Evolutionary conservation across 1,284 basidiomycete genomes (phyloP).

Genomic region (Tilletia indica): DNA sequence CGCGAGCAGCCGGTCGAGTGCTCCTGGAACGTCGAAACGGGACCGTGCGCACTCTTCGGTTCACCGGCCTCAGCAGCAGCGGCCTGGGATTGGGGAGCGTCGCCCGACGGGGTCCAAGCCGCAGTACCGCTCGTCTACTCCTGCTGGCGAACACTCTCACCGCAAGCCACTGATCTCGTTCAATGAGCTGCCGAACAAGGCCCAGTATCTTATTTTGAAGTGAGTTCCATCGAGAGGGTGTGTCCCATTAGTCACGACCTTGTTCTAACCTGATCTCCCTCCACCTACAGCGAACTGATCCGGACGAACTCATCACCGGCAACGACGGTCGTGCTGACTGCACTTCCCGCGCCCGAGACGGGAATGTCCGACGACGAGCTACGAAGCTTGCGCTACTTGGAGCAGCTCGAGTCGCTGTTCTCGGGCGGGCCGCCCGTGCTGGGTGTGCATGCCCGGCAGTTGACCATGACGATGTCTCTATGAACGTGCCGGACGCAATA

Average conservation of each 20-base stretch:
- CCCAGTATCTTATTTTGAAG: slow-evolving; percentile 54
- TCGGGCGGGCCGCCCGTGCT: slow-evolving; percentile 50
- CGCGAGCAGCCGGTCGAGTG: background rate
- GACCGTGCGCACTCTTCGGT: background rate
- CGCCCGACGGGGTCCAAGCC: background rate
- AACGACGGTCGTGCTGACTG: slow-evolving; percentile 52
- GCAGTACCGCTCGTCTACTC: slow-evolving; percentile 5
- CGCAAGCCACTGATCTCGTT: slow-evolving; percentile 40
- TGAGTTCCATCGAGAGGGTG: slow-evolving; percentile 11
- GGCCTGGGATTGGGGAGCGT: background rate
- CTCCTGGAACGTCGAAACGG: background rate
- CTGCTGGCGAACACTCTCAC: slow-evolving; percentile 15
- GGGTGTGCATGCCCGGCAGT: slow-evolving; percentile 51
- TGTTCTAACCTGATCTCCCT: background rate
- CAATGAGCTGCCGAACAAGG: slow-evolving; percentile 53
- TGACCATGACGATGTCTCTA: slow-evolving; percentile 31
- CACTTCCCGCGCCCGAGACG: slow-evolving; percentile 50
- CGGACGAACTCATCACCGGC: slow-evolving; percentile 40
- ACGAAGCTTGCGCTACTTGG: slow-evolving; percentile 42
- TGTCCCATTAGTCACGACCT: background rate
- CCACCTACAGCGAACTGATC: slow-evolving; percentile 39
- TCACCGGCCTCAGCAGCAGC: background rate
- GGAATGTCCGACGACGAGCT: slow-evolving; percentile 44
- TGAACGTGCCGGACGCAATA: background rate
- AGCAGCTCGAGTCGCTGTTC: slow-evolving; percentile 49